Evolutionary conservation across 164 flowering plant species (phyloP), one percentile per base, ranked within the genome.

Genomic region (Piper betle): DNA sequence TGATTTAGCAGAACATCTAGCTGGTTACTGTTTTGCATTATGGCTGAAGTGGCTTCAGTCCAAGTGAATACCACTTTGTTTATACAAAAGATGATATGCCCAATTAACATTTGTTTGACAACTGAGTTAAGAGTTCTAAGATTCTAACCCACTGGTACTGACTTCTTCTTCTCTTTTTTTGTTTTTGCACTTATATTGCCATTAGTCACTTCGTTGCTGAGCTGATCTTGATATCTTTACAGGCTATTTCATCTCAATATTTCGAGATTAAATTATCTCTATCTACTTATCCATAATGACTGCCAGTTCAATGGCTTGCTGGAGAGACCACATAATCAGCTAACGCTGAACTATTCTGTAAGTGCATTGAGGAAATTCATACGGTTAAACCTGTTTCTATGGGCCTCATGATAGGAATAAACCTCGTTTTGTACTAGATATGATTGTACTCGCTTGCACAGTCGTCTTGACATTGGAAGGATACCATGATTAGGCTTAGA

Each of bases 1-100:
- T 15, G 98, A 92, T 73, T 72, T 92, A 63, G 96, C 98, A 19
- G 98, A 84, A 68, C 84, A 87, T 67, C 71, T 92, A 54, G 75
- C 92, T 33, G 78, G 68, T 61, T 77, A 81, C 66, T 87, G 95
- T 68, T 84, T 92, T 64, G 71, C 69, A 48, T 75, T 76, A 59
- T 89, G 98, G 97, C 72, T 89, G 85, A 84, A 76, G 73, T 80
- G 81, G 84, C 42, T 74, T 66, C 71, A 57, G 61, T 48, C 70
- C 50, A 69, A 70, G 63, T 69, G 72, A 71, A 50, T 55, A 19
- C 18, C 33, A 25, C 25, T 19, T 41, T 39, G 48, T 4, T 39
- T 58, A 9, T 46, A 46, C 50, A 46, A 25, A 25, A 25, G 33
- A 25, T 25, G 33, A 25, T 25, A 25, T 25, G 2, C 33, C 33